Evolutionary conservation across 108 stramenopile species (phyloP).

Genomic region (Fragilaria crotonensis): DNA sequence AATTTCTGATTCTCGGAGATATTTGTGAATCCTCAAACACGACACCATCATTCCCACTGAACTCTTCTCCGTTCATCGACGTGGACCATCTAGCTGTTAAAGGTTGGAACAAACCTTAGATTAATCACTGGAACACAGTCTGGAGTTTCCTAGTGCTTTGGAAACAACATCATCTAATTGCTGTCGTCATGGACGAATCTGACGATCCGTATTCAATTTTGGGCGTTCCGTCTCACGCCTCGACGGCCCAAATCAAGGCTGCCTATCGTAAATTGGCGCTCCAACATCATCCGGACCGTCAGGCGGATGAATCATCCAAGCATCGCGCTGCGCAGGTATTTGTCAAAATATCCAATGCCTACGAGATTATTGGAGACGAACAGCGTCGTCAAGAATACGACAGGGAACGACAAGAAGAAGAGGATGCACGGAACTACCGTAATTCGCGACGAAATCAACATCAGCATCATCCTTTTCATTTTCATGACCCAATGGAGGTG

Average conservation of each 20-base stretch:
- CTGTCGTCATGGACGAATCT: conserved; percentile 29
- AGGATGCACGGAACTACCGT: neutral
- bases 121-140: no score
- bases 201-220: conserved; percentile 81
- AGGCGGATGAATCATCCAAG: conserved; percentile 27
- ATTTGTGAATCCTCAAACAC: no score
- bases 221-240: conserved; percentile 65
- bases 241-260: conserved; percentile 67
- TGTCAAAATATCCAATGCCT: conserved; percentile 76
- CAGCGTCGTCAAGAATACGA: conserved; percentile 66
- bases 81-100: no score
- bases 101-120: no score
- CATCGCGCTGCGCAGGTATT: conserved; percentile 27
- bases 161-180: neutral
- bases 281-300: conserved; percentile 72
- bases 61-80: no score
- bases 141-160: no score
- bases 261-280: conserved; percentile 65
- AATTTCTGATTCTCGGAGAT: no score
- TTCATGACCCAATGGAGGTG: conserved; percentile 54
- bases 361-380: conserved; percentile 79
- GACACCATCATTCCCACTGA: no score
- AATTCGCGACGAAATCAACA: neutral
- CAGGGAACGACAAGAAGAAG: neutral
- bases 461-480: conserved; percentile 10